Conservation (phyloP, 306 rosid species). For the Pyrus communis region DNA sequence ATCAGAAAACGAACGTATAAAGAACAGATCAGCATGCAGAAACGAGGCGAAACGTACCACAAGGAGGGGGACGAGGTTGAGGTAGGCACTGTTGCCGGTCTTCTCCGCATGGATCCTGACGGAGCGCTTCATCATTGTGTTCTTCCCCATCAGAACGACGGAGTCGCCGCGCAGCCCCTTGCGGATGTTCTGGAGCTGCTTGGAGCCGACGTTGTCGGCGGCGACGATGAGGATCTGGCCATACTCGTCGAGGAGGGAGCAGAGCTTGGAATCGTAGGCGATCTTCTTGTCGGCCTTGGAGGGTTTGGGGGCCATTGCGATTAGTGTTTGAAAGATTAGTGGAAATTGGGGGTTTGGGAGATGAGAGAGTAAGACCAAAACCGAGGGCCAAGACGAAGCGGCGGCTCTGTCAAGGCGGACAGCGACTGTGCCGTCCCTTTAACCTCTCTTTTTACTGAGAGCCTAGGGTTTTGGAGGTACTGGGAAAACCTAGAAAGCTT, state of each 20-base stretch:
- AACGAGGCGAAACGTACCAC: slow-evolving; percentile 25
- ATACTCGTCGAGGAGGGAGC: slow-evolving; percentile 62
- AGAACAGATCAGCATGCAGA: background rate
- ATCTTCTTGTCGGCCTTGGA: slow-evolving; percentile 83
- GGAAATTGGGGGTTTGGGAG: background rate
- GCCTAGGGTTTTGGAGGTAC: background rate
- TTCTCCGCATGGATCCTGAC: slow-evolving; percentile 62
- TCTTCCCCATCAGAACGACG: slow-evolving; percentile 83
- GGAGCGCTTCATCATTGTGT: slow-evolving; percentile 95
- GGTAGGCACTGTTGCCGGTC: slow-evolving; percentile 55
- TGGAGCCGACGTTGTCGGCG: slow-evolving; percentile 89
- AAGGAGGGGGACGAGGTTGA: slow-evolving; percentile 77
- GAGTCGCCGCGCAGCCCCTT: slow-evolving; percentile 84
- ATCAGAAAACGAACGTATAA: background rate
- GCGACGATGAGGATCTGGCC: slow-evolving; percentile 70
- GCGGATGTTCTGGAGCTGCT: slow-evolving; percentile 75
- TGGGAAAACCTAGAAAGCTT: slow-evolving; percentile 12
- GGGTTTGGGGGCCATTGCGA: slow-evolving; percentile 24
- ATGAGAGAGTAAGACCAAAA: slow-evolving; percentile 14
- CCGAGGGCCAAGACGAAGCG: slow-evolving; percentile 69
- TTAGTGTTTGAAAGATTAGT: background rate
- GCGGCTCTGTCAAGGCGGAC: slow-evolving; percentile 62
- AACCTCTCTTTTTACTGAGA: slow-evolving; percentile 30
- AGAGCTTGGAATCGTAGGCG: slow-evolving; percentile 64
- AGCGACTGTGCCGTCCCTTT: slow-evolving; percentile 64